Conservation (phyloP, 768 basidiomycete genomes). For the Naganishia onofrii region DNA sequence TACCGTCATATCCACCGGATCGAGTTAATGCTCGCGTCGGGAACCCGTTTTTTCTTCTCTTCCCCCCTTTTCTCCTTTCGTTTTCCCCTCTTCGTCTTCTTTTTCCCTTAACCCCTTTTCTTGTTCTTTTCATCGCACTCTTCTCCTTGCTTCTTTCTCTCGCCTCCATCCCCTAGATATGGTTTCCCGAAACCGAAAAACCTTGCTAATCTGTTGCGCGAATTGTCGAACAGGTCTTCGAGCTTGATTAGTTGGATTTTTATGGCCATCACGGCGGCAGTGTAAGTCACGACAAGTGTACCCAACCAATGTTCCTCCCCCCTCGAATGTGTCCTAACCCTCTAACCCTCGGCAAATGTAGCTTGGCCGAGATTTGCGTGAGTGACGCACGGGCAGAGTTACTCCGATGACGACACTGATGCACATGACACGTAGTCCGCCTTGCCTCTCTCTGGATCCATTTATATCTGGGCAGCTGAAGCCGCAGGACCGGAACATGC, state of each 20-base stretch:
- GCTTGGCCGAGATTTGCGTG: conserved; percentile 82
- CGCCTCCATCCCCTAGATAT: neutral
- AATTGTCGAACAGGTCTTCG: conserved; percentile 63
- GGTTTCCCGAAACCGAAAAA: neutral
- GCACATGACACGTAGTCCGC: conserved; percentile 51
- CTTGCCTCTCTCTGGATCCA: conserved; percentile 69
- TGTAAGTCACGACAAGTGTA: conserved; percentile 43
- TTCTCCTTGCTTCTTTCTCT: too few relatives aligned
- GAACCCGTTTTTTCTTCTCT: conserved; percentile 7
- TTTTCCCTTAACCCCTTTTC: neutral
- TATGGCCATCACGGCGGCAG: conserved; percentile 81
- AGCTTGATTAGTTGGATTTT: conserved; percentile 77
- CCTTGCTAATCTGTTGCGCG: neutral
- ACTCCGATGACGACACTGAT: conserved; percentile 29
- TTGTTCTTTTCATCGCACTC: neutral
- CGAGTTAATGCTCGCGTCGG: conserved; percentile 34
- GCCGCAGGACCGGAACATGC: conserved; percentile 84
- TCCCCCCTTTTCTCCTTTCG: neutral
- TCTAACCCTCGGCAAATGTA: neutral
- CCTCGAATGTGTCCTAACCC: neutral
- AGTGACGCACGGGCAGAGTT: conserved; percentile 55
- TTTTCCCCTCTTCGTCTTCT: neutral
- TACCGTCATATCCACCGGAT: conserved; percentile 33
- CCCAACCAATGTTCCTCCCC: too few relatives aligned
- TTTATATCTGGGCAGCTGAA: conserved; percentile 92